Base-by-base conservation (phyloP, 2,329 filamentous ascomycete genomes). In the Trichophyton schoenleinii region DNA sequence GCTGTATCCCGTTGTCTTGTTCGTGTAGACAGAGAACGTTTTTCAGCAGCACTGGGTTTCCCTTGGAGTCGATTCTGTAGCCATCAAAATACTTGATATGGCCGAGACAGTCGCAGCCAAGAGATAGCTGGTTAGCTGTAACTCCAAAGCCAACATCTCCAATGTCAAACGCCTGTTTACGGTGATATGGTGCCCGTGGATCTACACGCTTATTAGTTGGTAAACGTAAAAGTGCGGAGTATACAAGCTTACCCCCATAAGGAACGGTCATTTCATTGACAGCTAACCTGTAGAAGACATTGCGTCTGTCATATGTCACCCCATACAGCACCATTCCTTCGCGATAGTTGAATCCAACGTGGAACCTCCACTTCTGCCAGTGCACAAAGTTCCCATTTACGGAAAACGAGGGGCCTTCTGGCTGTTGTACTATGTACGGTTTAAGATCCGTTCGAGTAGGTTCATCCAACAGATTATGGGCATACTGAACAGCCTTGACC, bases 11-110 rank as follows among this genome's bases (percentile, higher is more conserved):
- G 25, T 78, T 82, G 66, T 88, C 86, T 71, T 87, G 85, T 69
- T 88, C 86, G 68, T 88, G 86, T 58, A 88, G 79, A 68, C 86
- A 88, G 42, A 88, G 77, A 11, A 84, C 81, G 63, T 87, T 88
- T n/a, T 84, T 80, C 76, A 87, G 80, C 1, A 78, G 73, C 1
- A 82, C 68, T 0, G 82, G 78, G 15, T 80, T 77, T 18, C 85
- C 86, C 62, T 84, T 82, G 66, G 82, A 80, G 63, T 85, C 80
- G 13, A 79, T 79, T 1, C 86, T 72, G 15, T 83, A 78, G 2
- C 79, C 80, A 60, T 79, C 80, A 44, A 88, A 78, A 66, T 88
- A 88, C 68, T 87, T 82, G 68, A 88, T 88, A 18, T 83, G 82
- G 2, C 86, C 86, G 0, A 88, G 76, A 67, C 86, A 88, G 69